phyloP scores from a whole-genome alignment of 305 asterid species.

The Fraxinus sp. region DNA sequence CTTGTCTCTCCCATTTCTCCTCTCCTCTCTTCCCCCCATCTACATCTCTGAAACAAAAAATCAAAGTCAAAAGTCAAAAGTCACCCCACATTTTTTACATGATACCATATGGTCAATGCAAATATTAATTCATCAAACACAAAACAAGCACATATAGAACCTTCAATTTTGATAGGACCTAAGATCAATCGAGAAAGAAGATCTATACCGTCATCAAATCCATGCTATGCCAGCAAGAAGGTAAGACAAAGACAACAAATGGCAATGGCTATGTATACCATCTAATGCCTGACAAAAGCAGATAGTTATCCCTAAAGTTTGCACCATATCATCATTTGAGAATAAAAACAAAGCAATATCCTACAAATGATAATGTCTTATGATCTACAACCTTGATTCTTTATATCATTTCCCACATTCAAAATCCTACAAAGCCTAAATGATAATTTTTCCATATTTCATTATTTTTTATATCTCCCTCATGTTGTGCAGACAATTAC shows the following conservation, averaged over 20 bases:
- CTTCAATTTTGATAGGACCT: background rate
- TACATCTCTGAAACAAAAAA: background rate
- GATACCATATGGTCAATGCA: too few relatives aligned
- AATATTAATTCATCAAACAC: too few relatives aligned
- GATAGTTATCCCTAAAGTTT: slow-evolving; percentile 11
- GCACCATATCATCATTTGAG: slow-evolving; percentile 11
- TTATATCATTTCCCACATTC: background rate
- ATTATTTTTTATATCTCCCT: background rate
- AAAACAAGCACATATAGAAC: too few relatives aligned
- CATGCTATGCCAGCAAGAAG: background rate
- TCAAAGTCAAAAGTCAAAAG: background rate
- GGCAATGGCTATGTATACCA: background rate
- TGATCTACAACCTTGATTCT: background rate
- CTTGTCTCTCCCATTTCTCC: background rate
- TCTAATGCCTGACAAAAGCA: background rate
- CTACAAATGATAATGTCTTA: background rate
- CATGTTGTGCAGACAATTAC: background rate
- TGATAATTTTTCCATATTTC: slow-evolving; percentile 15
- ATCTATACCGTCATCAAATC: slow-evolving; percentile 7
- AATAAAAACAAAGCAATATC: background rate
- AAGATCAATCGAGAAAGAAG: slow-evolving; percentile 15
- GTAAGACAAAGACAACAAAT: background rate
- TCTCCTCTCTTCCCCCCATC: too few relatives aligned
- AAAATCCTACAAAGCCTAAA: background rate
- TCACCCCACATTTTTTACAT: background rate